Evolutionary conservation across 306 rosid species (phyloP).

Genomic region (Cicer chorassanicum): DNA sequence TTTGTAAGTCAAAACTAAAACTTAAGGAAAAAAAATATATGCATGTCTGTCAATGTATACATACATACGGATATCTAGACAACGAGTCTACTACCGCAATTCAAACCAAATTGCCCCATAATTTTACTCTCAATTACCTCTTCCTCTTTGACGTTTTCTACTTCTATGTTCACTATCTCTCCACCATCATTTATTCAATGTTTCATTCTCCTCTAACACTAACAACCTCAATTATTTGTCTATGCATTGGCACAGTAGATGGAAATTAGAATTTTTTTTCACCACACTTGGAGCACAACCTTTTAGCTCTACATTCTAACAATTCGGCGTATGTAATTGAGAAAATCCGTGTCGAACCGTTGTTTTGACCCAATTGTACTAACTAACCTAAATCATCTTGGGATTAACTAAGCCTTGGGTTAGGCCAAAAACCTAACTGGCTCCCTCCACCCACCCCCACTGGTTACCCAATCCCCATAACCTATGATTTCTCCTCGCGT

Average conservation of each 20-base stretch:
- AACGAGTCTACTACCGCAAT: too few relatives aligned
- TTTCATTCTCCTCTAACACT: background rate
- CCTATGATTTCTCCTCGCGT: background rate
- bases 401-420: background rate
- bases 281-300: background rate
- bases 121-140: background rate
- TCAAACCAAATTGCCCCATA: too few relatives aligned
- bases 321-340: background rate
- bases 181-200: background rate
- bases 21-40: background rate
- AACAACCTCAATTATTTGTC: background rate
- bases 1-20: constrained; percentile 13
- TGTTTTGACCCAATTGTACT: background rate
- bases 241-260: background rate
- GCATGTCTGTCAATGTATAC: background rate
- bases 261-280: background rate
- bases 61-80: background rate
- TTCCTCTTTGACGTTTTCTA: background rate
- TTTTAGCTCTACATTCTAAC: constrained; percentile 1
- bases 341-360: background rate
- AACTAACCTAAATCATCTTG: background rate
- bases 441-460: background rate
- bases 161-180: constrained; percentile 8
- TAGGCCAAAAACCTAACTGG: background rate
- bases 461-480: background rate